Percentiles rank a stretch among this genome's conserved stretches.
These are phyloP conservation scores for Skeletonema menzelii DNA, from an alignment of 108 stramenopile species.

Conservation along the genomic window DNA sequence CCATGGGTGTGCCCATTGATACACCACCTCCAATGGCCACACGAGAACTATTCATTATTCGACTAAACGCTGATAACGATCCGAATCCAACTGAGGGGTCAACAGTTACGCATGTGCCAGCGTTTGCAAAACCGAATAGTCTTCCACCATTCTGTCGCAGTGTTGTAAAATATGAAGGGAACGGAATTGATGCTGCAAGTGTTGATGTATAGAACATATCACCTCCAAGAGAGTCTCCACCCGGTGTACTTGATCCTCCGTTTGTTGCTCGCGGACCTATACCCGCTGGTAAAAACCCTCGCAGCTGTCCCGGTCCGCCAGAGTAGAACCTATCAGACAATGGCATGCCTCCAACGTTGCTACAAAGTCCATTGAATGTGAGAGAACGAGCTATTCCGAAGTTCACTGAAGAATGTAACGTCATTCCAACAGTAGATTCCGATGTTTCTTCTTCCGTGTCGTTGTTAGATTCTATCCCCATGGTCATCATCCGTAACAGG, in stretches of 20 bases:
- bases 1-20: constrained; percentile 65
- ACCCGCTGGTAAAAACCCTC: constrained; percentile 80
- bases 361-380: constrained; percentile 64
- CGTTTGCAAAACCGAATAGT: constrained; percentile 78
- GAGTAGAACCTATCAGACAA: constrained; percentile 82
- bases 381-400: constrained; percentile 55
- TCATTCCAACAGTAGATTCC: constrained; percentile 32
- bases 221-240: constrained; percentile 83
- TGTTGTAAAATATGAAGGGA: constrained; percentile 43
- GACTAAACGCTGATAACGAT: constrained; percentile 24
- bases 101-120: constrained; percentile 59
- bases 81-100: neutral
- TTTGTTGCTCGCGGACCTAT: constrained; percentile 72
- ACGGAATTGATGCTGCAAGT: constrained; percentile 56
- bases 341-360: constrained; percentile 18
- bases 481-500: constrained; percentile 21
- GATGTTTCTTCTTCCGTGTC: neutral
- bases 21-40: constrained; percentile 72
- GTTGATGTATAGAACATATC: constrained; percentile 77
- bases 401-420: constrained; percentile 63
- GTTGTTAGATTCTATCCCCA: constrained; percentile 7
- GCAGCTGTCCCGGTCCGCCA: constrained; percentile 77
- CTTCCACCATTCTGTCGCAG: constrained; percentile 63
- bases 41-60: constrained; percentile 56
- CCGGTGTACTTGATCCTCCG: constrained; percentile 61